phyloP scores from a whole-genome alignment of 352 stramenopile genomes.

The Globisporangium barbulae region DNA sequence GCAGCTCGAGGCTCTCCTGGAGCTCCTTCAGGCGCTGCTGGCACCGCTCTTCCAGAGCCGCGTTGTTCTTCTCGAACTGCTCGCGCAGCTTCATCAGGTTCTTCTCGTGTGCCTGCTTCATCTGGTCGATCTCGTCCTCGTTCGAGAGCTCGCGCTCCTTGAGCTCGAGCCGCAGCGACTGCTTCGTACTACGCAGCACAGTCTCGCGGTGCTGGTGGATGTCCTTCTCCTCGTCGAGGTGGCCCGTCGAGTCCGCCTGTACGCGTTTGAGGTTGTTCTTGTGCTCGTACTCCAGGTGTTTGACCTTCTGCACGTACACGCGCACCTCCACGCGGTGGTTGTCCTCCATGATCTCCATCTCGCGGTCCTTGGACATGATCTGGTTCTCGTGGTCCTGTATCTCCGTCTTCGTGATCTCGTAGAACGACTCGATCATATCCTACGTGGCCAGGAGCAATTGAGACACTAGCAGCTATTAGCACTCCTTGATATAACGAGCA shows the following conservation, averaged over 20 bases:
- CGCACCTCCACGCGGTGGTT: constrained; percentile 92
- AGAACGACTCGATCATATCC: constrained; percentile 95
- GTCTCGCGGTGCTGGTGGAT: constrained; percentile 61
- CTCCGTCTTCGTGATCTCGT: constrained; percentile 92
- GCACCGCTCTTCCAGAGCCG: constrained; percentile 67
- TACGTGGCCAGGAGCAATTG: constrained; percentile 27
- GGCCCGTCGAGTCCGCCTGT: constrained; percentile 49
- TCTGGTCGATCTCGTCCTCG: constrained; percentile 84
- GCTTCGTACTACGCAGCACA: constrained; percentile 67
- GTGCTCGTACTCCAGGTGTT: constrained; percentile 94
- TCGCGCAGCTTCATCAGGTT: constrained; percentile 90
- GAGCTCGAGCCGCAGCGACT: constrained; percentile 73
- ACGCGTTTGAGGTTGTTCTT: constrained; percentile 92
- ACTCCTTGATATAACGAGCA: too few species aligned
- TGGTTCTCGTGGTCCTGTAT: constrained; percentile 90
- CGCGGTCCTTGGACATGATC: constrained; percentile 90
- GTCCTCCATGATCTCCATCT: constrained; percentile 96
- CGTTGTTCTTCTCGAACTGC: constrained; percentile 88
- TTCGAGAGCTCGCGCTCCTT: constrained; percentile 85
- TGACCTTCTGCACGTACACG: constrained; percentile 95
- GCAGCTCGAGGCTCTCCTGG: constrained; percentile 86
- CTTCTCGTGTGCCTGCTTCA: constrained; percentile 92
- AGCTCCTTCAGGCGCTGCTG: constrained; percentile 67
- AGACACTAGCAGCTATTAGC: neutral
- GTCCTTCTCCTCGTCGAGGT: constrained; percentile 77